Evolutionary conservation across 129 eudicot genomes (phyloP), one percentile per base, ranked within the genome.

Genomic region (Kitagawia praeruptora): DNA sequence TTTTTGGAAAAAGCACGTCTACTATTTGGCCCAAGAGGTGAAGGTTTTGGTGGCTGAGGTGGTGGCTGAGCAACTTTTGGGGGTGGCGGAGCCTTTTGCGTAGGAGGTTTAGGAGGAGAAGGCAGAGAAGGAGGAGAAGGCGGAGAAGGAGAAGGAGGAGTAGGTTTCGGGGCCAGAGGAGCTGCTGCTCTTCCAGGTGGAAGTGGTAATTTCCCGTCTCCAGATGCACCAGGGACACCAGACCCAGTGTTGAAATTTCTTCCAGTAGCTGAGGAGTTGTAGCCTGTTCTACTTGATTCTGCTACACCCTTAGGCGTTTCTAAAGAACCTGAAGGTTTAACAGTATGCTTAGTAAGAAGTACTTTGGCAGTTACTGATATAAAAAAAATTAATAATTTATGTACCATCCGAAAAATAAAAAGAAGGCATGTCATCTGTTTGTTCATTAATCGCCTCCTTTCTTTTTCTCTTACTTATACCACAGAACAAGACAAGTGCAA

Each of bases 31-130:
- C 79, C 85, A 54, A 66, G 88, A 42, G 84, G 83, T 70, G 89
- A 81, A 75, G 89, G 89, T 79, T 82, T 90, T 48, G 74, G 85
- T 81, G 92, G 98, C 69, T 90, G 90, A 75, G 98, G 97, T 16
- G 91, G 96, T 39, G 85, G 86, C 13, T 83, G 86, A 72, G 74
- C 66, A 80, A 56, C 76, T 48, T 77, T 82, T 27, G 91, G 91
- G 11, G 86, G 91, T 4, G 96, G 94, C 9, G 96, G 98, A 14
- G 98, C 91, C 13, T 86, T 78, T 31, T 93, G 89, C 23, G 88
- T 87, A 23, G 93, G 87, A 38, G 92, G 85, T 80, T 79, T 44
- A 40, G 88, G 86, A 78, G 92, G 96, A 39, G 85, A 84, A 15
- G 83, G 86, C 67, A 70, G 70, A 79, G 58, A 69, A 39, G 90